A percentile compares a stretch with the other conserved stretches of the same genome.
Evolutionary conservation across 2,329 filamentous ascomycete species (phyloP).

Genomic region (Penicillium concentricum): DNA sequence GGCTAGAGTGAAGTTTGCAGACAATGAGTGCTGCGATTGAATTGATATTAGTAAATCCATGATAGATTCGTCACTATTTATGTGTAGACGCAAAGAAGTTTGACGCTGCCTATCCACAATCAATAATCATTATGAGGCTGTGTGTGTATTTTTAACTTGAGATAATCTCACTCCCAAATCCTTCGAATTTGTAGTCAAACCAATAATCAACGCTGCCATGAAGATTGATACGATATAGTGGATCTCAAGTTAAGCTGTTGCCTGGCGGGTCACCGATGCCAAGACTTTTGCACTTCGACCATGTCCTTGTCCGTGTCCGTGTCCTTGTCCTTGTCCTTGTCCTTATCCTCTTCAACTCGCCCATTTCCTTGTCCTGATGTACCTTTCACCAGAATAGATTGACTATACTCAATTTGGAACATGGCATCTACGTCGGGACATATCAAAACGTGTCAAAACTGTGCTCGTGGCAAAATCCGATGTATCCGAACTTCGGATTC

Average conservation of each 20-base stretch:
- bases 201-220: not conserved
- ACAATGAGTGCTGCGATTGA: not conserved
- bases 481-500: constrained; percentile 8
- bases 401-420: not conserved
- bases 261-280: not conserved
- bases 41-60: not conserved
- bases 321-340: not conserved
- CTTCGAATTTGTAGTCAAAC: not conserved
- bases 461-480: constrained; percentile 15
- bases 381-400: not conserved
- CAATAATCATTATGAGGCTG: not conserved
- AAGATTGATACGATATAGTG: not conserved
- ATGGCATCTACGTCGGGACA: not conserved
- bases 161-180: not conserved
- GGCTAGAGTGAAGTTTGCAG: not conserved
- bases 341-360: constrained; percentile 1
- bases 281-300: not conserved
- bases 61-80: constrained; percentile 1
- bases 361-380: not conserved
- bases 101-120: not conserved
- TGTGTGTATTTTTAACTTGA: not conserved
- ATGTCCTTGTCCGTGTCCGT: not conserved
- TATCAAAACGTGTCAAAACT: constrained; percentile 15
- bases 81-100: not conserved
- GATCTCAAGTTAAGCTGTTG: not conserved